phyloP scores from a whole-genome alignment of 495 filamentous ascomycete species.

The Aspergillus sclerotiicarbonarius region DNA sequence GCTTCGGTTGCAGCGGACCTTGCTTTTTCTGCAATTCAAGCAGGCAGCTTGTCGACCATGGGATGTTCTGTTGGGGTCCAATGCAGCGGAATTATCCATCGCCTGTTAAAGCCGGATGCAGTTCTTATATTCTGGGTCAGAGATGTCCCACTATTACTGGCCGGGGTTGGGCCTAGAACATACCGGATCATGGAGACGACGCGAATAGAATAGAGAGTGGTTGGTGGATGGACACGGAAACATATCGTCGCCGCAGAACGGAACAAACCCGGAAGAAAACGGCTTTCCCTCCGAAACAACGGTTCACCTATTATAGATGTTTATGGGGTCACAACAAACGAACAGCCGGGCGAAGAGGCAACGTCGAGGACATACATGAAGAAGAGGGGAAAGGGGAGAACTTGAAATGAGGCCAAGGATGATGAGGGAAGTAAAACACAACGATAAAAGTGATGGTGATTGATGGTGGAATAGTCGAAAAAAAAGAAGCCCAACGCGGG shows the following conservation, averaged over 20 bases:
- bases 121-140: too few relatives aligned
- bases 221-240: not conserved
- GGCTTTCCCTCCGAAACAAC: not conserved
- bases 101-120: not conserved
- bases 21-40: constrained; percentile 65
- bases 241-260: too few relatives aligned
- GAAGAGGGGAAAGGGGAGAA: too few relatives aligned
- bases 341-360: too few relatives aligned
- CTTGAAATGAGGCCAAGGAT: too few relatives aligned
- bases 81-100: constrained; percentile 13
- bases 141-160: too few relatives aligned
- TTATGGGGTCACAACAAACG: too few relatives aligned
- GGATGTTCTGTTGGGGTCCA: constrained; percentile 6
- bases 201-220: not conserved
- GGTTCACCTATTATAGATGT: not conserved
- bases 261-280: not conserved
- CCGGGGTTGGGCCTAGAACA: not conserved
- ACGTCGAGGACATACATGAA: too few relatives aligned
- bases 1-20: constrained; percentile 62
- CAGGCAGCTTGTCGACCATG: constrained; percentile 59
- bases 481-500: constrained; percentile 46
- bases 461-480: too few relatives aligned
- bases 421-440: too few relatives aligned
- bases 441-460: too few relatives aligned
- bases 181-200: not conserved